phyloP scores from a whole-genome alignment of 2,329 filamentous ascomycete genomes.

The Venturia aucupariae region DNA sequence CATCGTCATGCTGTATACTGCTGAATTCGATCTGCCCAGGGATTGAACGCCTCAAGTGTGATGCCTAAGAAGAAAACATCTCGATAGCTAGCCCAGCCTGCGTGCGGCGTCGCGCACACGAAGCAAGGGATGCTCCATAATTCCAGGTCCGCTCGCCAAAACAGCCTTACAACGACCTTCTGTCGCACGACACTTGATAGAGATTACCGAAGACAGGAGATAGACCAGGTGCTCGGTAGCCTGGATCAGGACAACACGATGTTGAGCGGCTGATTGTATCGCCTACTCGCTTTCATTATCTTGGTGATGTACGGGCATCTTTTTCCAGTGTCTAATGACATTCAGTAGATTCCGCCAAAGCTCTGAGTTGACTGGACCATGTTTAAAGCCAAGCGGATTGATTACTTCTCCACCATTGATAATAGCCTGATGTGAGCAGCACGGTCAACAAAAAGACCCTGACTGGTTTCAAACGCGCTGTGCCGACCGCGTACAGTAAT shows the following conservation, averaged over 20 bases:
- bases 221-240: not conserved
- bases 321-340: not conserved
- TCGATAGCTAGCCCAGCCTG: not conserved
- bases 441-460: not conserved
- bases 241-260: not conserved
- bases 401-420: not conserved
- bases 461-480: not conserved
- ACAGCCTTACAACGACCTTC: not conserved
- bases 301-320: not conserved
- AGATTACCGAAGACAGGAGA: not conserved
- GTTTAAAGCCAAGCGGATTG: not conserved
- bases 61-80: not conserved
- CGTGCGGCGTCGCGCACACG: not conserved
- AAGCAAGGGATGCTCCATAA: not conserved
- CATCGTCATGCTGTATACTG: not conserved
- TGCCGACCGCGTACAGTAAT: no score
- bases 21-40: not conserved
- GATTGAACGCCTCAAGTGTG: not conserved
- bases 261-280: not conserved
- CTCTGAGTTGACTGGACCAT: not conserved
- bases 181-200: not conserved
- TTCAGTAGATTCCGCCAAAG: not conserved
- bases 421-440: not conserved
- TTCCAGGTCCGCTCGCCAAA: not conserved
- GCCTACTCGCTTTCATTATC: not conserved